Conservation (phyloP, 495 filamentous ascomycete species). For the Talaromyces nanjingensis region DNA sequence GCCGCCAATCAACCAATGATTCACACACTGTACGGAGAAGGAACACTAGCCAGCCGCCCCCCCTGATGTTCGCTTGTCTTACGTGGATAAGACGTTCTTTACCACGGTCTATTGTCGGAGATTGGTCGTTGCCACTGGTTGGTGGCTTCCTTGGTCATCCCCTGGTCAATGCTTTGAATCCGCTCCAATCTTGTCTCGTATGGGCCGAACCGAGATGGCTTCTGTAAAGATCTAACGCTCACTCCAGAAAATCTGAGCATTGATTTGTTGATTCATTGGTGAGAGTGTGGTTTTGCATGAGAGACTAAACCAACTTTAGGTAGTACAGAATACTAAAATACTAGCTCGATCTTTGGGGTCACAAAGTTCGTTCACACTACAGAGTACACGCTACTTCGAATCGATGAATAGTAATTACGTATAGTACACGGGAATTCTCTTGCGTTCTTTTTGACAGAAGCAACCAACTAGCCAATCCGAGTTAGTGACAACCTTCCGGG, state of each 20-base stretch:
- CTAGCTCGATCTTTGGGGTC: not conserved
- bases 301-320: not conserved
- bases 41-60: not conserved
- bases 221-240: not conserved
- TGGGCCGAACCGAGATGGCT: not conserved
- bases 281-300: not conserved
- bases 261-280: not conserved
- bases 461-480: not conserved
- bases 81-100: not conserved
- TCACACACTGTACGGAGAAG: not conserved
- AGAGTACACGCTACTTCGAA: not conserved
- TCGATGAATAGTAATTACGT: not conserved
- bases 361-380: not conserved
- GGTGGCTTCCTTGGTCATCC: not conserved
- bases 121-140: conserved; percentile 2
- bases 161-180: not conserved
- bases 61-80: not conserved
- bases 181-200: not conserved
- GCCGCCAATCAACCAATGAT: not conserved
- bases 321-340: not conserved
- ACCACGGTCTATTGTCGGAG: conserved; percentile 6
- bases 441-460: not conserved
- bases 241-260: not conserved
- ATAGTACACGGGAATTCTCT: not conserved
- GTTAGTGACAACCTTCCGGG: not conserved